These are phyloP conservation scores for Aspergillus ustus DNA, from an alignment of 2,329 filamentous ascomycete species.

Conservation along the genomic window DNA sequence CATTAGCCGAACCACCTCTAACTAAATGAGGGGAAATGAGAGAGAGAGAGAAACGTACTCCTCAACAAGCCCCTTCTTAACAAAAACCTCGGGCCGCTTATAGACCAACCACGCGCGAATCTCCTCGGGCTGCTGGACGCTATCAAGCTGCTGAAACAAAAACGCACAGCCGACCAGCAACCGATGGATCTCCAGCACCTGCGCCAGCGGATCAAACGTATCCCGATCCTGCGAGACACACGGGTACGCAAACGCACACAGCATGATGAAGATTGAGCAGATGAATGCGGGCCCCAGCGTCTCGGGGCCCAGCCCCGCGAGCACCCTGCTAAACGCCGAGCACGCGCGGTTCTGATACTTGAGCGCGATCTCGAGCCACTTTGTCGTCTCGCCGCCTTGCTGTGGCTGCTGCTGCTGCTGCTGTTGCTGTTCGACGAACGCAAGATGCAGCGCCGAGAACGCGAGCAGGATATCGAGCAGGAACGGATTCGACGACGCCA, in stretches of 20 bases:
- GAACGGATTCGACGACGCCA: slow-evolving; percentile 49
- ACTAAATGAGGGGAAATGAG: not conserved
- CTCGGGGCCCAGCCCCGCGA: slow-evolving; percentile 43
- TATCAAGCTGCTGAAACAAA: slow-evolving; percentile 32
- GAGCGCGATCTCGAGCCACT: slow-evolving; percentile 41
- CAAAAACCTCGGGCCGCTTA: slow-evolving; percentile 21
- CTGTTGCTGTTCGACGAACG: slow-evolving; percentile 37
- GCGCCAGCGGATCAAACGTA: slow-evolving; percentile 31
- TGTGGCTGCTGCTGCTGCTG: slow-evolving; percentile 28
- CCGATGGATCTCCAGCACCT: slow-evolving; percentile 34
- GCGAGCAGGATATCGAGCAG: slow-evolving; percentile 51
- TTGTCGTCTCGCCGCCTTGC: slow-evolving; percentile 26
- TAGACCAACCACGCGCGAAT: slow-evolving; percentile 33
- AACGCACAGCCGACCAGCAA: slow-evolving; percentile 37
- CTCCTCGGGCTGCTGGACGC: slow-evolving; percentile 28
- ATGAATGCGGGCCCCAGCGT: slow-evolving; percentile 50
- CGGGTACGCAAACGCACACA: slow-evolving; percentile 40
- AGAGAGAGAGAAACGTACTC: slow-evolving; percentile 6
- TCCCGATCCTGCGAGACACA: slow-evolving; percentile 32
- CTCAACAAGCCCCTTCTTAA: slow-evolving; percentile 13
- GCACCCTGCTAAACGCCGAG: slow-evolving; percentile 37
- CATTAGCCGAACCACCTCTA: not conserved
- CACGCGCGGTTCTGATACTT: slow-evolving; percentile 44
- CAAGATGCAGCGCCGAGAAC: slow-evolving; percentile 50
- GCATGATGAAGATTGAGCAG: slow-evolving; percentile 45